phyloP scores from a whole-genome alignment of 2,329 filamentous ascomycete species.

The Coniochaeta sp. region DNA sequence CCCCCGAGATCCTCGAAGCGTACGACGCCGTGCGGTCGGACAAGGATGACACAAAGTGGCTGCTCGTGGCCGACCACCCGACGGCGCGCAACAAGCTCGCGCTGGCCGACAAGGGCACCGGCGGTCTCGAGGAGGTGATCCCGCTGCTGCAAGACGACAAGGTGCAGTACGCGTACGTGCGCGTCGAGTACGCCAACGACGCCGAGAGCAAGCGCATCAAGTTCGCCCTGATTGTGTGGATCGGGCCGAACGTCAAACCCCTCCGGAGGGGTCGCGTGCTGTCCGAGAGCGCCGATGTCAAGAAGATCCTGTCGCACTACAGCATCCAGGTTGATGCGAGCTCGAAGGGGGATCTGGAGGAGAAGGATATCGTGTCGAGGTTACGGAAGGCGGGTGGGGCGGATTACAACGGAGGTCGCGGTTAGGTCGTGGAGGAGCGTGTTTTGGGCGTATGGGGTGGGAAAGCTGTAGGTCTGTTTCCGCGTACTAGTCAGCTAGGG shows the following conservation, averaged over 20 bases:
- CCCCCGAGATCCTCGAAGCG: constrained; percentile 53
- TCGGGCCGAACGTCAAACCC: constrained; percentile 56
- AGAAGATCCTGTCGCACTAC: constrained; percentile 56
- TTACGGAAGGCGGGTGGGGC: constrained; percentile 62
- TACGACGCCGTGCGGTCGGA: constrained; percentile 63
- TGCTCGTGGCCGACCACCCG: constrained; percentile 55
- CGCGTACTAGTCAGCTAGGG: neutral
- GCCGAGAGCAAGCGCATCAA: constrained; percentile 62
- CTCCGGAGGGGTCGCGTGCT: constrained; percentile 65
- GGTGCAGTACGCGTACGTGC: constrained; percentile 60
- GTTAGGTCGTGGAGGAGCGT: constrained; percentile 38
- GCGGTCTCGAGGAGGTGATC: constrained; percentile 54
- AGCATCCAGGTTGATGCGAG: constrained; percentile 58
- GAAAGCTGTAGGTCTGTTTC: neutral
- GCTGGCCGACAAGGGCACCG: constrained; percentile 51
- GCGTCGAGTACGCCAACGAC: constrained; percentile 65
- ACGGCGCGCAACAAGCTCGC: constrained; percentile 48
- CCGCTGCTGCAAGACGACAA: constrained; percentile 47
- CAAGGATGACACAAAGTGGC: constrained; percentile 60
- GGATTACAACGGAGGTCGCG: constrained; percentile 62
- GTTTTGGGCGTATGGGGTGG: neutral
- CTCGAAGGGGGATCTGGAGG: constrained; percentile 53
- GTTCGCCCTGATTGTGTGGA: constrained; percentile 63
- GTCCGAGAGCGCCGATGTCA: constrained; percentile 60
- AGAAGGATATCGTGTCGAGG: constrained; percentile 52